A percentile compares a stretch with the other conserved stretches of the same genome.
These are phyloP conservation scores for Globisporangium megalacanthum DNA, from an alignment of 352 stramenopile genomes.

Conservation along the genomic window DNA sequence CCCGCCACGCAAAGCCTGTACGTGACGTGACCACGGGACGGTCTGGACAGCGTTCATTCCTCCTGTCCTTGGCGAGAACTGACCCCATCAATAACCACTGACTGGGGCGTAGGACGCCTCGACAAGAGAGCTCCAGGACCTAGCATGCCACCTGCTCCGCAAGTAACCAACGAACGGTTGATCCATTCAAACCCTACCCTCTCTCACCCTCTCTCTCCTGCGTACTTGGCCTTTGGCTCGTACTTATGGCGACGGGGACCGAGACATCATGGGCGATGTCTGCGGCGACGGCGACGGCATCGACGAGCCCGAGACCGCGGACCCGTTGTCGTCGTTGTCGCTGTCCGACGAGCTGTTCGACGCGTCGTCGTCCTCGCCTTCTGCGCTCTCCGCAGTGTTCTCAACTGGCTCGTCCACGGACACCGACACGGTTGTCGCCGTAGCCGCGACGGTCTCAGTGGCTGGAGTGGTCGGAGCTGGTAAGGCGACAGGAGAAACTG, in stretches of 20 bases:
- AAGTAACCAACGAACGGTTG: constrained; percentile 20
- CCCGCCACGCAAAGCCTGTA: constrained; percentile 43
- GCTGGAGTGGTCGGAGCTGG: too few relatives aligned
- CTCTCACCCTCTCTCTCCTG: background rate
- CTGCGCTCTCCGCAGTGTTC: constrained; percentile 15
- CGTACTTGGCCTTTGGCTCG: background rate
- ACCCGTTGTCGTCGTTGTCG: constrained; percentile 40
- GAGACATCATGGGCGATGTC: constrained; percentile 54
- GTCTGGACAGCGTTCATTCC: too few relatives aligned
- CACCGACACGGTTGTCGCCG: background rate
- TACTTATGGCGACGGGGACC: constrained; percentile 42
- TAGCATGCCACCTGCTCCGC: constrained; percentile 25
- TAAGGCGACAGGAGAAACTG: background rate
- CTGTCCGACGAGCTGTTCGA: constrained; percentile 28
- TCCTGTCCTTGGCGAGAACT: too few relatives aligned
- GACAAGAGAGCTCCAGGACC: constrained; percentile 26
- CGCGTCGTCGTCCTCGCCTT: constrained; percentile 40
- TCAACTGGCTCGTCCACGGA: constrained; percentile 7
- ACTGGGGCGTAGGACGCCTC: constrained; percentile 19
- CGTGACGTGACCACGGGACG: constrained; percentile 8
- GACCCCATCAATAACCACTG: background rate
- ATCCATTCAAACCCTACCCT: background rate
- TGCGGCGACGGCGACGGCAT: constrained; percentile 40
- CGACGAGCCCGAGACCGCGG: constrained; percentile 56
- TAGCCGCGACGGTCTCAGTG: too few relatives aligned